Percentiles rank a stretch among this genome's conserved stretches.
Conservation (phyloP, 805 yeast genomes). For the Monosporozyma yasuniensis region DNA sequence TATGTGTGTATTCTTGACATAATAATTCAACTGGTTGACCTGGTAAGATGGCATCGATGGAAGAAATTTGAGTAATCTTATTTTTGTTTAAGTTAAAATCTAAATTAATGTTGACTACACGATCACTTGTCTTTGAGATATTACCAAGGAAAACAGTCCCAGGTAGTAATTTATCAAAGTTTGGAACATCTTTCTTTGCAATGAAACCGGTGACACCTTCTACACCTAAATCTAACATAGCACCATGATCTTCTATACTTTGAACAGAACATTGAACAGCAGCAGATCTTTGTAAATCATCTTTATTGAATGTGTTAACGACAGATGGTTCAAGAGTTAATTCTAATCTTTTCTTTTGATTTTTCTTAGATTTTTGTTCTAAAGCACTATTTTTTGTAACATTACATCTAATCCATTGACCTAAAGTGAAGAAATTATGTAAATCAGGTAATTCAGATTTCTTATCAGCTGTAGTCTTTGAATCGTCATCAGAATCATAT, state of each 20-base stretch:
- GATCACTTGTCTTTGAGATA: conserved; percentile 38
- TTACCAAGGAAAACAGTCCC: conserved; percentile 69
- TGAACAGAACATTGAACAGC: conserved; percentile 68
- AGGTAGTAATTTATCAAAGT: conserved; percentile 32
- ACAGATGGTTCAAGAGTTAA: conserved; percentile 64
- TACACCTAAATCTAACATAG: conserved; percentile 62
- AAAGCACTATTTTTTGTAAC: conserved; percentile 49
- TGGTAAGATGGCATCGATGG: conserved; percentile 75
- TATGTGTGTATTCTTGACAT: conserved; percentile 45
- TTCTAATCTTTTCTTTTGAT: conserved; percentile 53
- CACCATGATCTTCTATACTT: conserved; percentile 90
- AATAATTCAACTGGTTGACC: conserved; percentile 74
- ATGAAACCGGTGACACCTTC: conserved; percentile 58
- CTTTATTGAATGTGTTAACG: conserved; percentile 57
- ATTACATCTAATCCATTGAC: conserved; percentile 80
- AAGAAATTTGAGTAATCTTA: conserved; percentile 47
- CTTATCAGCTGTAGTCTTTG: conserved; percentile 17
- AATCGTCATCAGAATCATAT: conserved; percentile 24
- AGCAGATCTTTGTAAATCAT: conserved; percentile 54
- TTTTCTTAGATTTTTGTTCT: conserved; percentile 31
- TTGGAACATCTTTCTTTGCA: conserved; percentile 54
- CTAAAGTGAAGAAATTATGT: conserved; percentile 46
- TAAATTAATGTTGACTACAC: conserved; percentile 47
- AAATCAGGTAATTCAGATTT: conserved; percentile 47
- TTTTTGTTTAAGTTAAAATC: conserved; percentile 38